Evolutionary conservation across 2,329 filamentous ascomycete species (phyloP).

Genomic region (Diaporthe australafricana): DNA sequence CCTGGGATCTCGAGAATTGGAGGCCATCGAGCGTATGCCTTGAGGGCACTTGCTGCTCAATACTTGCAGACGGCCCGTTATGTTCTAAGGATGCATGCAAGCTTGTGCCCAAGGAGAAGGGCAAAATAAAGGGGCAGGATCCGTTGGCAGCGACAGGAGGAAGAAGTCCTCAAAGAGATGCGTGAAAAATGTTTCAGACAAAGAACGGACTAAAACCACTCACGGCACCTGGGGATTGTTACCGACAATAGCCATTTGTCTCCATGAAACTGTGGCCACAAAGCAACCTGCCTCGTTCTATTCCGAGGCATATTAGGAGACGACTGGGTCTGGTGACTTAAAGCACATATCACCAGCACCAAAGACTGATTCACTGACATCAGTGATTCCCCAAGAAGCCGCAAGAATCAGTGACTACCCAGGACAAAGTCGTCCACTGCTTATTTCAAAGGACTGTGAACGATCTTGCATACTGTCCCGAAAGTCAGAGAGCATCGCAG

Average conservation of each 20-base stretch:
- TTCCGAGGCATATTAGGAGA: neutral
- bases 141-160: conserved; percentile 5
- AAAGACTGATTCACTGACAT: neutral
- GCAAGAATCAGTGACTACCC: neutral
- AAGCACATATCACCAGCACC: neutral
- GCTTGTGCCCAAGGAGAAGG: neutral
- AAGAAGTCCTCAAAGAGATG: neutral
- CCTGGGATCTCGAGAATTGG: neutral
- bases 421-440: too few species aligned
- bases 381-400: neutral
- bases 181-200: neutral
- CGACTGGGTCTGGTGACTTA: too few species aligned
- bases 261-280: neutral
- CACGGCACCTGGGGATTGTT: too few species aligned
- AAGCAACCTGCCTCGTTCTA: neutral
- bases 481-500: rapidly evolving
- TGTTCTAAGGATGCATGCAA: conserved; percentile 17
- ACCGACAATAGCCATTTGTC: neutral
- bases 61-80: conserved; percentile 2
- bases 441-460: neutral
- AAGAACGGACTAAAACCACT: neutral
- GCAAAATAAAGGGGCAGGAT: neutral
- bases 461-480: rapidly evolving
- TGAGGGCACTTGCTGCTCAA: conserved; percentile 18
- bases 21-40: conserved; percentile 9